phyloP scores from a whole-genome alignment of 129 eudicot genomes.

The Arctium minus region DNA sequence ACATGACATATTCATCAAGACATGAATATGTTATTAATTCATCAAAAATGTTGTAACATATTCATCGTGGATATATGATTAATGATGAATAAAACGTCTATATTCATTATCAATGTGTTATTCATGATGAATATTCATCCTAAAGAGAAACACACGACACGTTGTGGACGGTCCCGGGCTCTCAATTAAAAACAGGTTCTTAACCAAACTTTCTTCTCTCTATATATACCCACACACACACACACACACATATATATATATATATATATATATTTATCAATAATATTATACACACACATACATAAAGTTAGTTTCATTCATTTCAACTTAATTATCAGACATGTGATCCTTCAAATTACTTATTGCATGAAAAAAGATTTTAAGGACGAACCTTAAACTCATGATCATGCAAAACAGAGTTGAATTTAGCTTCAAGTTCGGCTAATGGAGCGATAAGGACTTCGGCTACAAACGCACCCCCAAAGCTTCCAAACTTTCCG shows the following conservation, averaged over 20 bases:
- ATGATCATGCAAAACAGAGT: conserved; percentile 30
- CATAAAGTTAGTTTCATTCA: neutral
- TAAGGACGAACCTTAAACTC: conserved; percentile 57
- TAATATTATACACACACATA: neutral
- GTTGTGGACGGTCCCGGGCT: neutral
- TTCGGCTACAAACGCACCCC: conserved; percentile 70
- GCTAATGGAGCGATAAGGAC: conserved; percentile 39
- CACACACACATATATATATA: neutral
- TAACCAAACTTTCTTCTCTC: neutral
- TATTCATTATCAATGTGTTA: too few relatives aligned
- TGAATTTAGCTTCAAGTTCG: conserved; percentile 49
- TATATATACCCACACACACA: neutral
- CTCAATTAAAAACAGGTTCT: neutral
- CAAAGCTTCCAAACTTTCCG: conserved; percentile 63
- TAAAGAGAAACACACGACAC: too few relatives aligned
- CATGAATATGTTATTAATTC: too few relatives aligned
- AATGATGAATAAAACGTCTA: neutral
- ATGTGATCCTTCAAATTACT: neutral
- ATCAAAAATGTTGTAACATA: too few relatives aligned
- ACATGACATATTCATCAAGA: neutral
- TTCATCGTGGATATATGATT: too few relatives aligned
- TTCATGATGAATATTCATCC: neutral
- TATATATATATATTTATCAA: neutral
- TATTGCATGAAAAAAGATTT: neutral
- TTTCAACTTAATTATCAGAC: neutral